Evolutionary conservation across 805 yeast genomes (phyloP), one percentile per base, ranked within the genome.

Genomic region (Starmera dryadoides): DNA sequence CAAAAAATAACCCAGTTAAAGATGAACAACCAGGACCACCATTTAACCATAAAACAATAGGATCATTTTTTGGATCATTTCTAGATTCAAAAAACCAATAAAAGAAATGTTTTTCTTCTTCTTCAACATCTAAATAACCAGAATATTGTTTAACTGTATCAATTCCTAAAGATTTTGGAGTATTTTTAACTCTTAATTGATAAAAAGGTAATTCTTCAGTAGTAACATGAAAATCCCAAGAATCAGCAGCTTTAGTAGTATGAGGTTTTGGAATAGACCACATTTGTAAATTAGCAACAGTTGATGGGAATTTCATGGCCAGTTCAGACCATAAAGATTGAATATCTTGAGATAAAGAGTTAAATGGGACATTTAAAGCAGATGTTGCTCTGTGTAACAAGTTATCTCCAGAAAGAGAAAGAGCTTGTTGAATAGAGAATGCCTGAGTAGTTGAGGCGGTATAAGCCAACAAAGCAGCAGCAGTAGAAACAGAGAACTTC

Each of bases 21-120:
- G 95, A 85, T 14, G 94, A 84, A 64, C 96, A 87, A 4, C 96
- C 96, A 33, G 96, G 96, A 15, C 96, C 96, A 50, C 96, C 96
- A 57, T 87, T 87, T 56, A 87, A 71, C 95, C 96, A 88, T 49
- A 91, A 69, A 37, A 88, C 74, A 31, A 86, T 69, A 1, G 96
- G 96, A 61, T 86, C 96, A 43, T 71, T 84, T 46, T 65, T 65
- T n/a, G 96, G 95, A 60, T 85, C 89, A 58, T 81, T 82, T 69
- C 95, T 77, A 43, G 91, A 81, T 63, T 87, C 95, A 53, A 87
- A 88, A 56, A 81, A 81, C 89, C 93, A 71, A 55, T 68, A 73
- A 66, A 86, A 86, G 58, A 86, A 80, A 64, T 87, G 96, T 64
- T 87, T 87, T 57, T 86, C 96, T 49, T 80, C 86, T 37, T 81